Base-by-base conservation (phyloP, 129 eudicot genomes). In the Tagetes erecta region DNA sequence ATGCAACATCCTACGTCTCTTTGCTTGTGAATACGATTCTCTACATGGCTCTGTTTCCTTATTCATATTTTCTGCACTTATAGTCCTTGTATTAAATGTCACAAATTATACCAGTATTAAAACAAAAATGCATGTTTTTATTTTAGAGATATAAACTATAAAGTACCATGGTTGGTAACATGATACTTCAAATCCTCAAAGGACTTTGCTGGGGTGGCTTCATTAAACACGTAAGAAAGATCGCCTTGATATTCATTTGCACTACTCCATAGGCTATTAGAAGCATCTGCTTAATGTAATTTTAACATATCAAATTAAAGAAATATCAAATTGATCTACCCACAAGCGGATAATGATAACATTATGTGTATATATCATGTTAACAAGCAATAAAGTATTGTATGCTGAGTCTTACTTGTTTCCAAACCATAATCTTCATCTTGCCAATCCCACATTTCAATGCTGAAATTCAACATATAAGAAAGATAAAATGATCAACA, bases 1-100 rank as follows among this genome's bases (percentile, higher is more conserved):
- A 34, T 87, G 92, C 51, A 93, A 84, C 88, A 83, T 82, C 7
- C 97, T 83, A 20, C 98, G 92, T 79, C 98, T 85, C 76, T 93
- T 90, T 35, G 83, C 84, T 80, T 90, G 98, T 64, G 94, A 83
- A 50, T 80, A 84, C 34, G 70, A 68, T 69, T 84, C 96, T 45
- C 59, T 69, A 63, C 76, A 64, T 45, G 58, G 85, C 64, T 79
- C 86, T 38, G 56, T 68, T 64, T 80, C 94, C 77, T 92, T 87
- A 77, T 53, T 79, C 44, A 67, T 12, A 34, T 76, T 73, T 60
- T 71, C 97, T 92, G 89, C 79, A 82, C 14, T 38, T 70, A 31
- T 13, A 27, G 67, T 42, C 70, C 45, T 68, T 35, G 64, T 20
- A 79, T 77, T 55, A 74, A 82, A 82, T 65, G 68, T 39, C 38